Evolutionary conservation across 2,329 filamentous ascomycete species (phyloP), one percentile per base, ranked within the genome.

Genomic region (Trichophyton verrucosum): DNA sequence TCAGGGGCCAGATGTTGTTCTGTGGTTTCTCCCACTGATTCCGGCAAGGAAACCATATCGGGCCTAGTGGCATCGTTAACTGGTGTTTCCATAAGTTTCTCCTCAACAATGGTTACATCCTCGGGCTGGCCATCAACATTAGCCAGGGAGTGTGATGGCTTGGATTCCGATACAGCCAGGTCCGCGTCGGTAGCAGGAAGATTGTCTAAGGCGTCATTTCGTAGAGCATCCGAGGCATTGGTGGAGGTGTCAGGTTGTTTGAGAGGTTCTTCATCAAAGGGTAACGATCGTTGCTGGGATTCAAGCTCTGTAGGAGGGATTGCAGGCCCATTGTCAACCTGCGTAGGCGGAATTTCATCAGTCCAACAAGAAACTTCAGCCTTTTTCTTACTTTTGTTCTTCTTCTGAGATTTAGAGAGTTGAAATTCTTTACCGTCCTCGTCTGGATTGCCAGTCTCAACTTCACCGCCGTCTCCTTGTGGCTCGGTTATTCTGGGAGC

Each of bases 381-480:
- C 67, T 65, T 69, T 62, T 66, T 68, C 68, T 69, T 71, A 68
- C 68, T 68, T 64, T 69, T 69, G 61, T 68, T 69, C 67, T 69
- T 68, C 63, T 69, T 68, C 66, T 70, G 69, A 63, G 66, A 70
- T 70, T 71, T 73, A 70, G 72, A 74, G 71, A 70, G 72, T 72
- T 74, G 73, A 71, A 73, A 70, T 66, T 76, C 73, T 73, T 76
- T 75, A 76, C 73, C 74, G 68, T 76, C 73, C 69, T 72, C 68
- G 69, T 75, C 71, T 56, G 36, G 46, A n/a, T 17, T 57, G 55
- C 36, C 30, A 58, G 11, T 20, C 9, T 58, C 53, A 51, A 13
- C 22, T 33, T 15, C 56, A 51, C 36, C 55, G 20, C 55, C 55
- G 17, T 24, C 36, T 42, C 33, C n/a, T 30, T 44, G 11, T 5